Percentiles rank a stretch among this genome's conserved stretches.
Evolutionary conservation across 148 eudicot genomes (phyloP).

Genomic region (Silene latifolia): DNA sequence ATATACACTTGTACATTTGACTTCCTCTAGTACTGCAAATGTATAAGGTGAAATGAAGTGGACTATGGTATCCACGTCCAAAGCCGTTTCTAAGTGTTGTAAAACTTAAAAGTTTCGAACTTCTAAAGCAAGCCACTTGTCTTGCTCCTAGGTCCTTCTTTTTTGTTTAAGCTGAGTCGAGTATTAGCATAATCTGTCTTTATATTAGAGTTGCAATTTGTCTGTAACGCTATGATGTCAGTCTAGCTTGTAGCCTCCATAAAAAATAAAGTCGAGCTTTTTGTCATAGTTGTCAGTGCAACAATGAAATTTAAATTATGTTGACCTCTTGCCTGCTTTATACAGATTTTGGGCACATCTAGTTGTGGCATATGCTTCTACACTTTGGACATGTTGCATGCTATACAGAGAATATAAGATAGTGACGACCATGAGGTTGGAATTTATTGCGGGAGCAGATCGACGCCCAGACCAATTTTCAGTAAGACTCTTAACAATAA

Average conservation of each 20-base stretch:
- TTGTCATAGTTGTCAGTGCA: not conserved
- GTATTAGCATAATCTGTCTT: not conserved
- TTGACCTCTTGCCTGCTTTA: not conserved
- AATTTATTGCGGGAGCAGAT: slow-evolving; percentile 61
- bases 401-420: slow-evolving; percentile 75
- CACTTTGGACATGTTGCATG: slow-evolving; percentile 77
- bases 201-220: not conserved
- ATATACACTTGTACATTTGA: no score
- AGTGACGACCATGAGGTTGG: slow-evolving; percentile 58
- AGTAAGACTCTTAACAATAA: slow-evolving; percentile 35
- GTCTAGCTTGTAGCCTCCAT: no score
- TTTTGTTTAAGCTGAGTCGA: not conserved
- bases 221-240: not conserved
- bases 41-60: not conserved
- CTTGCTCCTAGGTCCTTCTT: not conserved
- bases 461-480: slow-evolving; percentile 90
- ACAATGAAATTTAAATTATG: not conserved
- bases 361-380: slow-evolving; percentile 60
- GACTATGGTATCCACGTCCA: not conserved
- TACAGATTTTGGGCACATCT: slow-evolving; percentile 85
- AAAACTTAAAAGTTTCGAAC: not conserved
- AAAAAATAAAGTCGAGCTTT: not conserved
- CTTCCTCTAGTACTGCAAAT: not conserved
- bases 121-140: not conserved
- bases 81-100: not conserved